Evolutionary conservation across 495 filamentous ascomycete species (phyloP).

Genomic region (Penicillium cosmopolitanum): DNA sequence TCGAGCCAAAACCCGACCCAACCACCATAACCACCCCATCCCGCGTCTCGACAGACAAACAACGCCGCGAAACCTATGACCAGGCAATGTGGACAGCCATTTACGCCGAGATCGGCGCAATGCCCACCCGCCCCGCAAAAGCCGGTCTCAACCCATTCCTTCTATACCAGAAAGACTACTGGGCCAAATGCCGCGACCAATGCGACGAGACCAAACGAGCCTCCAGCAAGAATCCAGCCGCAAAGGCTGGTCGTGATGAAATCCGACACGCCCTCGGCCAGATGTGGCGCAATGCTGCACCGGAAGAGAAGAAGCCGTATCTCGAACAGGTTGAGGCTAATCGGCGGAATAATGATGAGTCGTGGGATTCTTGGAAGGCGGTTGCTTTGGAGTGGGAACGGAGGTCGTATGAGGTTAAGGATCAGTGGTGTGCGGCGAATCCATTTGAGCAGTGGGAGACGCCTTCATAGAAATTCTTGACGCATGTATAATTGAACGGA

Average conservation of each 20-base stretch:
- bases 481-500: neutral
- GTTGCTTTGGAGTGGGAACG: conserved; percentile 71
- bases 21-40: conserved; percentile 17
- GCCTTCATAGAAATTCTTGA: conserved; percentile 4
- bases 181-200: conserved; percentile 69
- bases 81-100: conserved; percentile 71
- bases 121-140: conserved; percentile 70
- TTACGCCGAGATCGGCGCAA: conserved; percentile 68
- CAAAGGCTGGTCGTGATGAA: conserved; percentile 70
- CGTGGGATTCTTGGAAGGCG: conserved; percentile 59
- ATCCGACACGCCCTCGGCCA: conserved; percentile 79
- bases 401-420: conserved; percentile 60
- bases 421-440: conserved; percentile 64
- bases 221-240: conserved; percentile 66
- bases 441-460: conserved; percentile 46
- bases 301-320: conserved; percentile 73
- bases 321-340: conserved; percentile 69
- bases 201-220: conserved; percentile 70
- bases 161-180: conserved; percentile 73
- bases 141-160: conserved; percentile 74
- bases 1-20: neutral
- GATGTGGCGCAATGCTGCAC: conserved; percentile 82
- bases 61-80: conserved; percentile 70
- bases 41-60: conserved; percentile 47
- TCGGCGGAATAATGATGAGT: conserved; percentile 63